phyloP scores from a whole-genome alignment of 345 rosid genomes.

The Eucalyptus rudis region DNA sequence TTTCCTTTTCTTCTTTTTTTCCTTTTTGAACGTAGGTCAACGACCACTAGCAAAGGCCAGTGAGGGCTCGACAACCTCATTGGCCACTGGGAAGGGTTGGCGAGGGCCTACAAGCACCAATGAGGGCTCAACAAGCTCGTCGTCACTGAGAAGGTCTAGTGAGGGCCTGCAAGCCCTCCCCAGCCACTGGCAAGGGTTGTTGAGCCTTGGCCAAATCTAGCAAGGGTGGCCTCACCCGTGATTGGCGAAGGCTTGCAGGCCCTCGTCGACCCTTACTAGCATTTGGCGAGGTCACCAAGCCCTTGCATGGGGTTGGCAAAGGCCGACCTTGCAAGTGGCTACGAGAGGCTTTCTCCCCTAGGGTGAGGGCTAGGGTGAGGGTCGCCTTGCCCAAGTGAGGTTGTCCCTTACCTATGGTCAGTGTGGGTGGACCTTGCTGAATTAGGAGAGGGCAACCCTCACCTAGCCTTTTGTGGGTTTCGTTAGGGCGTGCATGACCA shows the following conservation, averaged over 20 bases:
- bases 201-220: too few relatives aligned
- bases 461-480: too few relatives aligned
- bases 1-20: too few relatives aligned
- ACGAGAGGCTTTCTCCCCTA: accelerated
- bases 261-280: too few relatives aligned
- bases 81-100: accelerated
- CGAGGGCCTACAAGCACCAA: accelerated
- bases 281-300: accelerated
- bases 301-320: accelerated
- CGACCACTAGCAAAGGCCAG: accelerated
- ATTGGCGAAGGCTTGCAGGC: too few relatives aligned
- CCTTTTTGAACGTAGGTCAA: accelerated
- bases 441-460: too few relatives aligned
- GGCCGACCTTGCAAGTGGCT: accelerated
- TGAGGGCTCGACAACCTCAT: accelerated
- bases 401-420: too few relatives aligned
- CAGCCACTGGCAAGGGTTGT: accelerated
- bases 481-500: too few relatives aligned
- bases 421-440: too few relatives aligned
- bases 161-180: too few relatives aligned
- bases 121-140: accelerated
- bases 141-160: accelerated
- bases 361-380: too few relatives aligned
- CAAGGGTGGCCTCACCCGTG: too few relatives aligned
- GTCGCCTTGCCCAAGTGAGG: accelerated